Conservation (phyloP, 2,329 filamentous ascomycete species). For the Pezicula neosporulosa region DNA sequence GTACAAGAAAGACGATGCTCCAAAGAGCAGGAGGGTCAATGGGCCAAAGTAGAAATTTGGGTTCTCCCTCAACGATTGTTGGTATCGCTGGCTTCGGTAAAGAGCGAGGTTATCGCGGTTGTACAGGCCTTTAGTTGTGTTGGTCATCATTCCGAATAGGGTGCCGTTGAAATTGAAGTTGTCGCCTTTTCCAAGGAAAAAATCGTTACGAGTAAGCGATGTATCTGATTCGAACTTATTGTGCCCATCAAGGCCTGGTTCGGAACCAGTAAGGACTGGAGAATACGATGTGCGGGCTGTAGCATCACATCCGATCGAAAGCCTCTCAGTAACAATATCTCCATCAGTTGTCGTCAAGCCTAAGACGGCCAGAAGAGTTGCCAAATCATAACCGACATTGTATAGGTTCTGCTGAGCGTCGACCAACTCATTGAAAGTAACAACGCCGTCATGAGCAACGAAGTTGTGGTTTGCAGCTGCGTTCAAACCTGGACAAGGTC, state of each 20-base stretch:
- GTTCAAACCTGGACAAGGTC: slow-evolving; percentile 37
- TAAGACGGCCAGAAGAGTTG: slow-evolving; percentile 15
- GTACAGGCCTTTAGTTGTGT: slow-evolving; percentile 32
- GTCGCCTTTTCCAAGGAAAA: slow-evolving; percentile 18
- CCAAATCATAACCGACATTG: slow-evolving; percentile 19
- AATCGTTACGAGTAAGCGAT: slow-evolving; percentile 20
- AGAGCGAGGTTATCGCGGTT: slow-evolving; percentile 17
- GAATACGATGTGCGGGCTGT: slow-evolving; percentile 26
- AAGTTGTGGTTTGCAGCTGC: slow-evolving; percentile 38
- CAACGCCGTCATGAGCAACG: slow-evolving; percentile 34
- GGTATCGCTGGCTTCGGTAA: slow-evolving; percentile 28
- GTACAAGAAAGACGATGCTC: slow-evolving; percentile 19
- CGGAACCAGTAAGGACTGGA: slow-evolving; percentile 12
- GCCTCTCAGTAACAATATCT: slow-evolving; percentile 18
- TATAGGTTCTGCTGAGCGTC: slow-evolving; percentile 24
- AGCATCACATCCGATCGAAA: slow-evolving; percentile 23
- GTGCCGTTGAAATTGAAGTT: slow-evolving; percentile 23
- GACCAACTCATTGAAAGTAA: slow-evolving; percentile 22
- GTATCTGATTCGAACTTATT: slow-evolving; percentile 21
- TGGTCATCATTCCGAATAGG: slow-evolving; percentile 27
- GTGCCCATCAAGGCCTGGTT: slow-evolving; percentile 20
- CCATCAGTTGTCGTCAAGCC: slow-evolving; percentile 20
- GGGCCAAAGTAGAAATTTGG: slow-evolving; percentile 23
- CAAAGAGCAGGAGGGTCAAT: slow-evolving; percentile 19
- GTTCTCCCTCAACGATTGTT: slow-evolving; percentile 19